These are phyloP conservation scores for Phytophthora palmivora DNA, from an alignment of 352 stramenopile genomes.

Conservation along the genomic window DNA sequence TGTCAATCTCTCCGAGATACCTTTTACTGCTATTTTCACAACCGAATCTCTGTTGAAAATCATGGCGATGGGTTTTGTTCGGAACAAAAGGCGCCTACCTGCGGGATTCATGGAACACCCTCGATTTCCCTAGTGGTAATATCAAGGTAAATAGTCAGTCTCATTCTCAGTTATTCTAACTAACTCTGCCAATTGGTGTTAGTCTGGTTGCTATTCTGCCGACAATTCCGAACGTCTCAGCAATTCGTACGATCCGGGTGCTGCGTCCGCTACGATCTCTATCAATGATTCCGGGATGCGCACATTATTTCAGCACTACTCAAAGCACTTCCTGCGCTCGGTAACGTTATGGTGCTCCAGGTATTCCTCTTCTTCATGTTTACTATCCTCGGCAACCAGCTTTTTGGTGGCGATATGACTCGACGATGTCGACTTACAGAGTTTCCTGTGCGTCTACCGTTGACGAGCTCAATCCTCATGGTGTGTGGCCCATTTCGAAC, in stretches of 20 bases:
- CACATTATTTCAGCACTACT: constrained; percentile 81
- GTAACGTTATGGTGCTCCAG: constrained; percentile 87
- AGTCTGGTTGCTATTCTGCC: constrained; percentile 65
- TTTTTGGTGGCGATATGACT: constrained; percentile 84
- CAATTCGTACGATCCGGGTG: constrained; percentile 88
- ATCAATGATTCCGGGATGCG: constrained; percentile 85
- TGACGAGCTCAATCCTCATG: constrained; percentile 26
- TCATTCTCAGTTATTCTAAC: background rate
- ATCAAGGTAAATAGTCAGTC: constrained; percentile 60
- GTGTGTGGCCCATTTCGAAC: constrained; percentile 14
- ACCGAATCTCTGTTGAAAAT: constrained; percentile 92
- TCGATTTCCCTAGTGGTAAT: constrained; percentile 94
- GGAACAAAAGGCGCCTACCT: constrained; percentile 78
- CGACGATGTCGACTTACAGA: constrained; percentile 79
- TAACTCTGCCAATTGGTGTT: background rate
- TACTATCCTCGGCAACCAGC: constrained; percentile 87
- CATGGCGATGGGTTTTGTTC: constrained; percentile 77
- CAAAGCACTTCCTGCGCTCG: constrained; percentile 80
- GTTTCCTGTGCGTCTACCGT: constrained; percentile 70
- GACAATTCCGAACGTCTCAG: constrained; percentile 72
- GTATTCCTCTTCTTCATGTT: constrained; percentile 92
- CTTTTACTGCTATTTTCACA: constrained; percentile 91
- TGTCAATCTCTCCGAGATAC: constrained; percentile 68
- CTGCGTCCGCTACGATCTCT: constrained; percentile 89
- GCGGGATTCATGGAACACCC: constrained; percentile 88